A percentile compares a stretch with the other conserved stretches of the same genome.
These are phyloP conservation scores for Hericium rajendrae DNA, from an alignment of 768 basidiomycete species.

Conservation along the genomic window DNA sequence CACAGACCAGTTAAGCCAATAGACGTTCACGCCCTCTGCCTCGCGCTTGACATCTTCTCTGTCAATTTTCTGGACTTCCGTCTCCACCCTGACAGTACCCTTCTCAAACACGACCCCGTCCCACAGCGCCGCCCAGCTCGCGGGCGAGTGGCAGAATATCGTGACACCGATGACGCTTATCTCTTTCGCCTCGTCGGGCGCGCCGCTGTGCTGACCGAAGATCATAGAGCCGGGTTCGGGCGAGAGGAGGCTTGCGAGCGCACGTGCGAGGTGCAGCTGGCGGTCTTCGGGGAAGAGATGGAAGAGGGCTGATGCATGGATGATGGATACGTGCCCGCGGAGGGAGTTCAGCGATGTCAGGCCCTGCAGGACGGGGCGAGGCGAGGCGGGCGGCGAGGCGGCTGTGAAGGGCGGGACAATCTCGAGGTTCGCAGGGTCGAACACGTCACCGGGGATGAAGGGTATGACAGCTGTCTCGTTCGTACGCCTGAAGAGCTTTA, in stretches of 20 bases:
- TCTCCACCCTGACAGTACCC: conserved; percentile 3
- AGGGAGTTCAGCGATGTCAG: conserved; percentile 36
- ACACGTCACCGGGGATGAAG: conserved; percentile 47
- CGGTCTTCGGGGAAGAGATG: conserved; percentile 33
- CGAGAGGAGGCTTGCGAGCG: conserved; percentile 32
- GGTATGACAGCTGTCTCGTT: conserved; percentile 41
- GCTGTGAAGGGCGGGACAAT: conserved; percentile 17
- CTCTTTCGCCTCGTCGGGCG: conserved; percentile 22
- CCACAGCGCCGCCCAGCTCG: conserved; percentile 30
- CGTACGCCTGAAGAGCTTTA: conserved; percentile 46
- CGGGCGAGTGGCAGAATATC: conserved; percentile 25
- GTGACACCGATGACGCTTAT: not conserved
- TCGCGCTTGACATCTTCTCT: not conserved
- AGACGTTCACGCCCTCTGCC: not conserved
- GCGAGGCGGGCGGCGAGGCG: conserved; percentile 13
- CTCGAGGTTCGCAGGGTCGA: conserved; percentile 36
- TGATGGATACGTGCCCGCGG: conserved; percentile 35
- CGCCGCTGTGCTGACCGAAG: conserved; percentile 32
- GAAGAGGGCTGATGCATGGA: conserved; percentile 43
- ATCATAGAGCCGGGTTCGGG: conserved; percentile 35
- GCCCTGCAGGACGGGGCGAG: conserved; percentile 19
- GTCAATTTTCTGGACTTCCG: not conserved
- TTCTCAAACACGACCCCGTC: conserved; percentile 16
- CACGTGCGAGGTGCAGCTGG: conserved; percentile 32
- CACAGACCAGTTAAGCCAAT: not conserved